phyloP scores from a whole-genome alignment of 2,329 filamentous ascomycete species.

The Talaromyces amestolkiae region DNA sequence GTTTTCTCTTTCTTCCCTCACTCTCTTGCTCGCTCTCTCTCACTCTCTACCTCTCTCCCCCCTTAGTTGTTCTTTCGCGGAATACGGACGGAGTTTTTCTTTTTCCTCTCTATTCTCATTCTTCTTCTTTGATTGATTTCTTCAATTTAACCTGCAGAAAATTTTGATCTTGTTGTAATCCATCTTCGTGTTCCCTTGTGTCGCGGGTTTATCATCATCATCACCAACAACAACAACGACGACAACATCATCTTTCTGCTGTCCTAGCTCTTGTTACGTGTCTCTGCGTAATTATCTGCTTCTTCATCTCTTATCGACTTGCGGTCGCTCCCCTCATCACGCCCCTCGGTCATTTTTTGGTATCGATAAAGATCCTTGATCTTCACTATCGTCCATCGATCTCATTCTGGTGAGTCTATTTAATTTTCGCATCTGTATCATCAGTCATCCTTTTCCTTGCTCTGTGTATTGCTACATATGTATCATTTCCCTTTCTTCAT shows the following conservation, averaged over 20 bases:
- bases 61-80: slow-evolving; percentile 22
- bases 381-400: slow-evolving; percentile 9
- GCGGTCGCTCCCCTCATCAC: slow-evolving; percentile 10
- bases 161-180: slow-evolving; percentile 28
- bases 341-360: slow-evolving; percentile 15
- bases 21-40: slow-evolving; percentile 21
- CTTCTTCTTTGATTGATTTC: slow-evolving; percentile 21
- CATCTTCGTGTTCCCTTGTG: slow-evolving; percentile 24
- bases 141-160: slow-evolving; percentile 27
- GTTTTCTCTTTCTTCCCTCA: slow-evolving; percentile 8
- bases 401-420: slow-evolving; percentile 16
- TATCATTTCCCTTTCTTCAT: background rate
- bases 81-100: slow-evolving; percentile 23
- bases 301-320: slow-evolving; percentile 23
- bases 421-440: background rate
- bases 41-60: slow-evolving; percentile 21
- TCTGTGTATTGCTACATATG: background rate
- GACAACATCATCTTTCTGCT: slow-evolving; percentile 1
- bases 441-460: background rate
- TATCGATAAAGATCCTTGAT: slow-evolving; percentile 15
- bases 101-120: slow-evolving; percentile 22
- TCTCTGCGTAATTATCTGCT: slow-evolving; percentile 17
- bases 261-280: slow-evolving; percentile 24
- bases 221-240: slow-evolving; percentile 11
- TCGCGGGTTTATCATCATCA: slow-evolving; percentile 27